Conservation (phyloP, 2,329 filamentous ascomycete genomes). For the Massarina eburnea region DNA sequence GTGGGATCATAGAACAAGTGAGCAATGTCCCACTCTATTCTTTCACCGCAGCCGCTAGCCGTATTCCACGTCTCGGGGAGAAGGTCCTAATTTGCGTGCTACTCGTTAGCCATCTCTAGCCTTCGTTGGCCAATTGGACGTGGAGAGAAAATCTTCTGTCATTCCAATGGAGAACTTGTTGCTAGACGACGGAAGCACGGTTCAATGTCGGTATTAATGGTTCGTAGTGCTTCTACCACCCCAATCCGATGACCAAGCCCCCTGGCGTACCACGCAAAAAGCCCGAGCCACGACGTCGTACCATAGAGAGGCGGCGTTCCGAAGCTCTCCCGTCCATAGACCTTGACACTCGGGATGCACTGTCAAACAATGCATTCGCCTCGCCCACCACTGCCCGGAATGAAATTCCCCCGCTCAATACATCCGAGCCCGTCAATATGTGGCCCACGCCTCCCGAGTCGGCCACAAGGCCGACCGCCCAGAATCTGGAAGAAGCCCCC, state of each 20-base stretch:
- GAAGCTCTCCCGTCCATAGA: constrained; percentile 4
- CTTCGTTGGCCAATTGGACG: too few relatives aligned
- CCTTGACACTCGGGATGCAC: neutral
- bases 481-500: constrained; percentile 21
- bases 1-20: constrained; percentile 37
- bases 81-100: too few relatives aligned
- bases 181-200: too few relatives aligned
- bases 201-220: constrained; percentile 13
- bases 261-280: constrained; percentile 39
- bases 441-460: constrained; percentile 38
- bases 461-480: constrained; percentile 18
- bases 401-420: constrained; percentile 15
- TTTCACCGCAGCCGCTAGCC: too few relatives aligned
- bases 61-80: too few relatives aligned
- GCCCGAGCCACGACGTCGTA: constrained; percentile 32
- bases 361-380: neutral
- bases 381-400: constrained; percentile 16
- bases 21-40: constrained; percentile 6
- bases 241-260: constrained; percentile 41
- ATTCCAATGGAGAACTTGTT: too few relatives aligned
- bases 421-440: constrained; percentile 11
- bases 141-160: too few relatives aligned
- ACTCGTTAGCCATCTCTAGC: too few relatives aligned
- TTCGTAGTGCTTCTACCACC: constrained; percentile 40
- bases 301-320: constrained; percentile 17